Conservation (phyloP, 164 flowering plant genomes). For the Tetrastigma voinierianum region DNA sequence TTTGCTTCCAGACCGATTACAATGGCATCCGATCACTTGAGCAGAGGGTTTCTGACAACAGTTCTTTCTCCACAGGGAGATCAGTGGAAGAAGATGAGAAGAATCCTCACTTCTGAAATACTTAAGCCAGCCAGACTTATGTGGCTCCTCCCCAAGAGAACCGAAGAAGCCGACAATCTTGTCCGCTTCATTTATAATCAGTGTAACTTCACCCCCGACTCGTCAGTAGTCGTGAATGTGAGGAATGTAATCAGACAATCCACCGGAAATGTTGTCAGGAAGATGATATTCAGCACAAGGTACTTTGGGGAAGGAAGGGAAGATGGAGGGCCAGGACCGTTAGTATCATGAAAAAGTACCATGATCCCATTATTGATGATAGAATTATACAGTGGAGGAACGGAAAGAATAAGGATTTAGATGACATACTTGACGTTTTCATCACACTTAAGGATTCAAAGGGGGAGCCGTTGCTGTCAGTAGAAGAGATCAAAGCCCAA, state of each 20-base stretch:
- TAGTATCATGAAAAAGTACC: not conserved
- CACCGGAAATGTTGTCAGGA: not conserved
- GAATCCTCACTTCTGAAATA: not conserved
- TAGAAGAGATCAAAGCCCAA: not conserved
- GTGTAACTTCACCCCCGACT: not conserved
- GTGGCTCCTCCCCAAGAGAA: conserved; percentile 5
- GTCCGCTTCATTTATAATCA: not conserved
- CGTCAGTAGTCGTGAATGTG: not conserved
- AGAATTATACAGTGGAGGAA: too few species aligned
- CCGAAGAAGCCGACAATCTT: conserved; percentile 3
- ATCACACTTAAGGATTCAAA: conserved; percentile 1
- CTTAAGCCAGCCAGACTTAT: not conserved
- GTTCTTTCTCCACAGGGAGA: not conserved
- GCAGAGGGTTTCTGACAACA: not conserved
- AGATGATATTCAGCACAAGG: not conserved
- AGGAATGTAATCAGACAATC: not conserved
- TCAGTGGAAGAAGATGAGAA: conserved; percentile 9
- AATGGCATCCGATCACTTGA: not conserved
- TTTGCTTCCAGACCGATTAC: not conserved
- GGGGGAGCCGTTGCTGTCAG: conserved; percentile 11
- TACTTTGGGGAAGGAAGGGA: conserved; percentile 2
- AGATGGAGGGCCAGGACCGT: not conserved
- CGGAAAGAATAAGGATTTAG: too few species aligned
- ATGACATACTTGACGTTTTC: not conserved
- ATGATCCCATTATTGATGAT: too few species aligned